A percentile compares a stretch with the other conserved stretches of the same genome.
Conservation (phyloP, 2,329 filamentous ascomycete genomes). For the Westerdykella ornata region DNA sequence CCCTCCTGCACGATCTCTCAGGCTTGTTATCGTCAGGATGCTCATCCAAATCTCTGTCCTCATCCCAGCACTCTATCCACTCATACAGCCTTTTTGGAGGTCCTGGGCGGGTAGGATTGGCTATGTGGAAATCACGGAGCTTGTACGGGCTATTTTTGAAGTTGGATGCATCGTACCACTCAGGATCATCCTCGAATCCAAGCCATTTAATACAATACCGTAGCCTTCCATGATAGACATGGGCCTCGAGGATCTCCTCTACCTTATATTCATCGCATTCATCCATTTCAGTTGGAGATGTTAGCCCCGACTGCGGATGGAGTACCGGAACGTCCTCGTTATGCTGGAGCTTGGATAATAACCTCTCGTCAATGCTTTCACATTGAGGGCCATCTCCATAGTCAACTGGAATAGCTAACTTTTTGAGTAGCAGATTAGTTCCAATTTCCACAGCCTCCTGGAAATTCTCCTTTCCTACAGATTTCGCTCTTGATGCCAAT, state of each 20-base stretch:
- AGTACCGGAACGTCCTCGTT: too few relatives aligned
- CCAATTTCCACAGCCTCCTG: too few relatives aligned
- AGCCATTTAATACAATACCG: constrained; percentile 7
- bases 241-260: constrained; percentile 4
- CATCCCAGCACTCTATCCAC: constrained; percentile 11
- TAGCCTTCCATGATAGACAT: constrained; percentile 5
- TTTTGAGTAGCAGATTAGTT: too few relatives aligned
- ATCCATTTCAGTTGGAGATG: too few relatives aligned
- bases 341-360: too few relatives aligned
- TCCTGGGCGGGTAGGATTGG: constrained; percentile 6
- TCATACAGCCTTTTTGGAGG: constrained; percentile 7
- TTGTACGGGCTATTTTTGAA: constrained; percentile 8
- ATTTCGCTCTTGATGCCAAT: too few relatives aligned
- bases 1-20: constrained; percentile 60
- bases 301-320: too few relatives aligned
- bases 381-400: too few relatives aligned
- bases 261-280: constrained; percentile 4
- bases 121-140: constrained; percentile 7
- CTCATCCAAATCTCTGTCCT: constrained; percentile 10
- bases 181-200: constrained; percentile 5
- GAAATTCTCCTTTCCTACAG: too few relatives aligned
- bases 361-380: too few relatives aligned
- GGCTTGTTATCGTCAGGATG: constrained; percentile 8
- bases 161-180: constrained; percentile 10
- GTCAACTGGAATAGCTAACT: too few relatives aligned